Conservation (phyloP, 2,329 filamentous ascomycete genomes). For the Chaetomiaceae sp. region DNA sequence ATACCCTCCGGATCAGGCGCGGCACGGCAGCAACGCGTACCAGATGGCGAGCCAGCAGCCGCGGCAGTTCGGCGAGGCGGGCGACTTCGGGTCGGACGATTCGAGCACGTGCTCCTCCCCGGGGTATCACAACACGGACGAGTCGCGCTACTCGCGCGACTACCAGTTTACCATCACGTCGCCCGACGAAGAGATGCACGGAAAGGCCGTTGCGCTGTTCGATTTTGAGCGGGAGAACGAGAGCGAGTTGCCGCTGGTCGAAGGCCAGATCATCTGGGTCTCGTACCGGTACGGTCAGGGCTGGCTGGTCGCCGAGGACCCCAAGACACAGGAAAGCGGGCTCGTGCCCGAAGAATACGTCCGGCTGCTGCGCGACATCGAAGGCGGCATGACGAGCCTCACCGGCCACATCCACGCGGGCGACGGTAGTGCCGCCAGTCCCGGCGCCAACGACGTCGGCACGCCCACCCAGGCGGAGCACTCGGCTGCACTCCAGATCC, state of each 20-base stretch:
- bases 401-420: constrained; percentile 45
- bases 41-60: constrained; percentile 41
- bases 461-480: constrained; percentile 56
- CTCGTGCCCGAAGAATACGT: constrained; percentile 97
- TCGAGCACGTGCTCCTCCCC: constrained; percentile 56
- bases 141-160: constrained; percentile 79
- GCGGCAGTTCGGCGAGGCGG: constrained; percentile 39
- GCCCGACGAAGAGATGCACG: constrained; percentile 95
- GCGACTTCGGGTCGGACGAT: constrained; percentile 50
- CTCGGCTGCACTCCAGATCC: constrained; percentile 32
- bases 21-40: constrained; percentile 48
- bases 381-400: constrained; percentile 75
- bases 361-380: constrained; percentile 82
- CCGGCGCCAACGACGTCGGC: constrained; percentile 44
- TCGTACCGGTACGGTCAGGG: constrained; percentile 94
- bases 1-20: constrained; percentile 60
- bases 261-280: constrained; percentile 94
- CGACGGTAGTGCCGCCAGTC: constrained; percentile 45
- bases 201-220: constrained; percentile 90
- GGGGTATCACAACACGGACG: constrained; percentile 54
- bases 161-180: constrained; percentile 94
- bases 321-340: constrained; percentile 87
- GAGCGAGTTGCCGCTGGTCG: constrained; percentile 85
- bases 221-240: constrained; percentile 94
- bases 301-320: constrained; percentile 95